phyloP scores from a whole-genome alignment of 1,284 basidiomycete species.

The Ceratobasidium sp. region DNA sequence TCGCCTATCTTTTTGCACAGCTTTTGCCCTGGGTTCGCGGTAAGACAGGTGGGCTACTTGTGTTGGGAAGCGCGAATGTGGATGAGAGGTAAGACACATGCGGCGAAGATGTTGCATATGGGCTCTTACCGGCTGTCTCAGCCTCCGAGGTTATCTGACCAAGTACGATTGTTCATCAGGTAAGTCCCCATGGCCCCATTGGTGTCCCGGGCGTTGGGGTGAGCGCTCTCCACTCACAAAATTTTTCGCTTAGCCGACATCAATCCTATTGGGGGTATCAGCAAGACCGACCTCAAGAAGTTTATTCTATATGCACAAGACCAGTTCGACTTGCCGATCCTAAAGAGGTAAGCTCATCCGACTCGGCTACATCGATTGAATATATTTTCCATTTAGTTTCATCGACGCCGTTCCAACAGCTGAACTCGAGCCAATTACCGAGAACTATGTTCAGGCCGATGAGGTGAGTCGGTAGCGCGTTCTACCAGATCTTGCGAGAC shows the following conservation, averaged over 20 bases:
- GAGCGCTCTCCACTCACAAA: conserved; percentile 19
- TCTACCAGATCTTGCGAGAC: conserved; percentile 3
- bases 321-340: conserved; percentile 86
- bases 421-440: conserved; percentile 95
- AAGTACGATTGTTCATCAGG: conserved; percentile 97
- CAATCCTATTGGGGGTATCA: conserved; percentile 98
- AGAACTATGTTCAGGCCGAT: conserved; percentile 94
- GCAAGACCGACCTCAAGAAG: conserved; percentile 96
- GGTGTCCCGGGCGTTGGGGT: not conserved
- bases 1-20: conserved; percentile 98
- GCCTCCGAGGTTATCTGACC: conserved; percentile 95
- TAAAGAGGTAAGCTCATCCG: conserved; percentile 69
- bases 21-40: conserved; percentile 94
- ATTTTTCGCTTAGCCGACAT: conserved; percentile 78
- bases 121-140: conserved; percentile 54
- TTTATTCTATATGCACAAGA: conserved; percentile 90
- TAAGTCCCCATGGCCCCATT: conserved; percentile 54
- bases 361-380: conserved; percentile 15
- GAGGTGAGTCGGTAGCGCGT: conserved; percentile 67
- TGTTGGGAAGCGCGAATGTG: conserved; percentile 97
- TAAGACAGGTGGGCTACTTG: conserved; percentile 86
- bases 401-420: conserved; percentile 93
- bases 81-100: conserved; percentile 82
- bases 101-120: conserved; percentile 26
- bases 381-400: conserved; percentile 69